Evolutionary conservation across 768 basidiomycete species (phyloP).

Genomic region (Calocybe cyanea): DNA sequence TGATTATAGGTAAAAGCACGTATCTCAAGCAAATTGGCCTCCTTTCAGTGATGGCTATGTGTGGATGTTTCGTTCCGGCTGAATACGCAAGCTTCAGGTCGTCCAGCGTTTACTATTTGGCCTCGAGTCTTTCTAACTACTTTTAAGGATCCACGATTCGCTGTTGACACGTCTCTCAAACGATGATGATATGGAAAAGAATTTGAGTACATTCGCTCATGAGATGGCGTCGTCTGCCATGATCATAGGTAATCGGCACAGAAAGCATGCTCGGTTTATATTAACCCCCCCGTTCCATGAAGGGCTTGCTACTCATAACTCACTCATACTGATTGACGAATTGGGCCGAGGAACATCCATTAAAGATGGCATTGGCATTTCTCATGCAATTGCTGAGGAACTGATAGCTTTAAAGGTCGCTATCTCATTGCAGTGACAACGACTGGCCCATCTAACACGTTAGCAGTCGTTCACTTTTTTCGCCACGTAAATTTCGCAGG

Average conservation of each 20-base stretch:
- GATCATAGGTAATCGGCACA: constrained; percentile 62
- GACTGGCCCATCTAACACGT: constrained; percentile 5
- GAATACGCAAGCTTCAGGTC: constrained; percentile 89
- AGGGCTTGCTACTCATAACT: constrained; percentile 68
- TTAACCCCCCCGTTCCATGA: not conserved
- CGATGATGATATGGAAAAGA: constrained; percentile 89
- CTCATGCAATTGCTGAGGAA: constrained; percentile 79
- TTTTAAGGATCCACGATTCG: constrained; percentile 69
- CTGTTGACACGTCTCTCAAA: constrained; percentile 88
- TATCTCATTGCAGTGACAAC: not conserved
- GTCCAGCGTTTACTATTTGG: constrained; percentile 2
- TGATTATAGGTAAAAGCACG: constrained; percentile 76
- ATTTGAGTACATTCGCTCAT: constrained; percentile 88
- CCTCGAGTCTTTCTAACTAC: not conserved
- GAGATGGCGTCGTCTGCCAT: constrained; percentile 93
- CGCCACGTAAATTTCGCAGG: constrained; percentile 72
- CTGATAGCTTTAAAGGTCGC: constrained; percentile 69
- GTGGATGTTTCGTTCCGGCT: constrained; percentile 89
- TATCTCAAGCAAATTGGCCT: constrained; percentile 87
- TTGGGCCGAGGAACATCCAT: constrained; percentile 91
- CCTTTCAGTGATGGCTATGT: constrained; percentile 81
- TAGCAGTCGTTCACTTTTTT: constrained; percentile 83
- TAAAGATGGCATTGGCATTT: constrained; percentile 74
- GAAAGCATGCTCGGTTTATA: not conserved
- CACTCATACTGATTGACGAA: constrained; percentile 88